Evolutionary conservation across 2,329 filamentous ascomycete species (phyloP).

Genomic region (Herpotrichia juniperi): DNA sequence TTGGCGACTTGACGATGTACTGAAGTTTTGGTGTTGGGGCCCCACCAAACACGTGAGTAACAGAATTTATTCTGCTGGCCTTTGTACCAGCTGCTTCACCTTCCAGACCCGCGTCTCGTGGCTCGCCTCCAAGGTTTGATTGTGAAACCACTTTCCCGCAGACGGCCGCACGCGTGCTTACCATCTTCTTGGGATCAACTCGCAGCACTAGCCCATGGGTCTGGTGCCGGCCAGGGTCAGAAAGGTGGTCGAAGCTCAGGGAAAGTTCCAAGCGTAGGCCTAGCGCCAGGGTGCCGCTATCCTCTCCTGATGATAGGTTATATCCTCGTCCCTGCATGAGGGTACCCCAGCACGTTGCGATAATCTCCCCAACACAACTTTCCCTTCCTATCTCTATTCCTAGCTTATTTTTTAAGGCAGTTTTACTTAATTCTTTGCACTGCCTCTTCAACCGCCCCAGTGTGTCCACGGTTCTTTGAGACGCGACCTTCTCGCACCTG

Average conservation of each 20-base stretch:
- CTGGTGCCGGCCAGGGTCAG: constrained; percentile 23
- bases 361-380: constrained; percentile 6
- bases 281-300: background rate
- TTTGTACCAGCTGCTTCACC: too few species aligned
- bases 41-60: too few species aligned
- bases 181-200: constrained; percentile 35
- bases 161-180: constrained; percentile 44
- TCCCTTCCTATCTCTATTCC: too few species aligned
- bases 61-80: too few species aligned
- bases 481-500: too few species aligned
- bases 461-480: too few species aligned
- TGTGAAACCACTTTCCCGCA: constrained; percentile 47
- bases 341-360: constrained; percentile 23
- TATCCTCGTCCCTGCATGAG: constrained; percentile 43
- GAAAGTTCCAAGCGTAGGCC: too few species aligned
- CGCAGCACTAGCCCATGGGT: constrained; percentile 34
- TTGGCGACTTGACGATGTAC: too few species aligned
- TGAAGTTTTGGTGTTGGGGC: too few species aligned
- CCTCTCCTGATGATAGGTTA: constrained; percentile 39
- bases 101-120: constrained; percentile 14
- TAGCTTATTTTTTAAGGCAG: too few species aligned
- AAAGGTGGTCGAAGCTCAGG: constrained; percentile 16
- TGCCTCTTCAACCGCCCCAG: too few species aligned
- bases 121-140: constrained; percentile 31
- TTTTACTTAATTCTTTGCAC: too few species aligned